Percentiles rank a stretch among this genome's conserved stretches.
These are phyloP conservation scores for Boletales sp. DNA, from an alignment of 768 basidiomycete genomes.

Conservation along the genomic window DNA sequence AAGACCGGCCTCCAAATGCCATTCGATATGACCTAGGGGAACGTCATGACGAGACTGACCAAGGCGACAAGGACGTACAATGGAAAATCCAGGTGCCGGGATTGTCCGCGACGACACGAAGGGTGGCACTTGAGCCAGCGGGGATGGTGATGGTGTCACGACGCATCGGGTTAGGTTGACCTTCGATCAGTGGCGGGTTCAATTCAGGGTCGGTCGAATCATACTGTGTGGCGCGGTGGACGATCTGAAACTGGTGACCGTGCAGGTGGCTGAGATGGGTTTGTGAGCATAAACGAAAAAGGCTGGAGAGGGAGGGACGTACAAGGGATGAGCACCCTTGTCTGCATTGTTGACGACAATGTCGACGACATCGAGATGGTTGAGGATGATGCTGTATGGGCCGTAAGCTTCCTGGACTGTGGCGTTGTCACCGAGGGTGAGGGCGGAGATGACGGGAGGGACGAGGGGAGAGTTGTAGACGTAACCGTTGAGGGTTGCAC, in stretches of 20 bases:
- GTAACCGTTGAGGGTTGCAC: conserved; percentile 68
- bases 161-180: conserved; percentile 84
- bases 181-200: conserved; percentile 79
- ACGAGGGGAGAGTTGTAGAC: conserved; percentile 69
- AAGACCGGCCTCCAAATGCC: conserved; percentile 83
- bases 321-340: conserved; percentile 83
- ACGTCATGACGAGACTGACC: neutral
- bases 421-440: conserved; percentile 76
- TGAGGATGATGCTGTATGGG: conserved; percentile 67
- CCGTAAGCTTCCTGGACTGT: conserved; percentile 73
- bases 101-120: conserved; percentile 86
- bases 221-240: conserved; percentile 67
- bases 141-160: conserved; percentile 86
- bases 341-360: conserved; percentile 73
- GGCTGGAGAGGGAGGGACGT: conserved; percentile 19
- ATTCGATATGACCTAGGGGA: conserved; percentile 73
- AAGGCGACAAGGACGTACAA: conserved; percentile 43
- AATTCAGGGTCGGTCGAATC: conserved; percentile 68
- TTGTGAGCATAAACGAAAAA: neutral
- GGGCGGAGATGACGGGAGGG: conserved; percentile 70
- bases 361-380: conserved; percentile 74
- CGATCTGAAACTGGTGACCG: conserved; percentile 84
- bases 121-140: conserved; percentile 58
- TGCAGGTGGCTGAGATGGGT: conserved; percentile 71
- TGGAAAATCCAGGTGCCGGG: conserved; percentile 90